These are phyloP conservation scores for Nicotiana attenuata DNA, from an alignment of 257 asterid species.

Conservation along the genomic window DNA sequence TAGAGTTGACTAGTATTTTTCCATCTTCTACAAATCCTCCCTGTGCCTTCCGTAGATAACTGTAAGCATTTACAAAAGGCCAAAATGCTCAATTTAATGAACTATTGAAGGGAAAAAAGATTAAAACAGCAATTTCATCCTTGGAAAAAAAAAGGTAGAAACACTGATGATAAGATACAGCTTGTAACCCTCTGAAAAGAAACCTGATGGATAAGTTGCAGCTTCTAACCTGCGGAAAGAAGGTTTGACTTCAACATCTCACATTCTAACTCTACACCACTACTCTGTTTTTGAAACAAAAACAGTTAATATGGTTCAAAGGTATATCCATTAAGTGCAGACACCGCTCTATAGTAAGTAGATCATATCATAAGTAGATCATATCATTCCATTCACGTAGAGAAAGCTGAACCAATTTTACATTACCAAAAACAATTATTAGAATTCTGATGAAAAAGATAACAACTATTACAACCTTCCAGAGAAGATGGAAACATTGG, in stretches of 20 bases:
- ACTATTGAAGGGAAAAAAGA: not conserved
- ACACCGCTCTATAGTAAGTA: not conserved
- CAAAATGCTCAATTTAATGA: not conserved
- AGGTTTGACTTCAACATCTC: not conserved
- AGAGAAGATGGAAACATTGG: too few species aligned
- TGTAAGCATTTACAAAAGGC: not conserved
- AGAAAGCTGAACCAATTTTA: not conserved
- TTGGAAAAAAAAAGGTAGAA: not conserved
- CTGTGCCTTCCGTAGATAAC: not conserved
- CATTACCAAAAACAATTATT: not conserved
- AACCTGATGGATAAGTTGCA: not conserved
- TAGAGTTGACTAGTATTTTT: not conserved
- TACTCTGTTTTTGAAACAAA: not conserved
- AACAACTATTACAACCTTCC: too few species aligned
- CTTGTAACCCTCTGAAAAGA: not conserved
- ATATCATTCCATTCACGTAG: not conserved
- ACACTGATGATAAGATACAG: not conserved
- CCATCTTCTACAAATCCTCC: not conserved
- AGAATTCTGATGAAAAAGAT: too few species aligned
- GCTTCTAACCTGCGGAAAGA: not conserved
- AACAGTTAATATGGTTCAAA: not conserved
- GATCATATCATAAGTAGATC: not conserved
- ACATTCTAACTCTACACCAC: not conserved
- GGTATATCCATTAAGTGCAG: not conserved
- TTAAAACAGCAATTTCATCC: not conserved